These are phyloP conservation scores for Dactylis glomerata DNA, from an alignment of 176 grass and related monocot genomes.

Conservation along the genomic window DNA sequence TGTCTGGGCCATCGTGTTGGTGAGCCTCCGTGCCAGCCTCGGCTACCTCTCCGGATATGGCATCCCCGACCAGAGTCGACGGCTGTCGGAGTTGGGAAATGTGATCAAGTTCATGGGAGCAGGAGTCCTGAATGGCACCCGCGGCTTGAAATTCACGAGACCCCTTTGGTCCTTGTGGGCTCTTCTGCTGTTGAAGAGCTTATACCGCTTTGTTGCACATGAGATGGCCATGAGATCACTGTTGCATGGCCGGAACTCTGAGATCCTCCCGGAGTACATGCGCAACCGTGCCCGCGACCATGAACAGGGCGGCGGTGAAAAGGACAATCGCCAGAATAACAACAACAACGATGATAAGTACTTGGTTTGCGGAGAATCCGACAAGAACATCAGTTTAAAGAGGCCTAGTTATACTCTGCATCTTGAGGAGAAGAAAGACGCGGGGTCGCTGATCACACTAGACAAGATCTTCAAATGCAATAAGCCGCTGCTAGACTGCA, in stretches of 20 bases:
- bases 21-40: background rate
- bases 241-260: conserved; percentile 12
- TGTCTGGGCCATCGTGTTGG: background rate
- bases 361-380: background rate
- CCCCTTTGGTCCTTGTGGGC: background rate
- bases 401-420: background rate
- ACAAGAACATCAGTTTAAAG: background rate
- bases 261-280: conserved; percentile 4
- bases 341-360: background rate
- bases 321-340: background rate
- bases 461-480: background rate
- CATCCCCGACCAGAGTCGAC: background rate
- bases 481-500: background rate
- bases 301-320: background rate
- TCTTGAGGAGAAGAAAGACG: fast-evolving
- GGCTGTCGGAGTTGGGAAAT: background rate
- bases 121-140: background rate
- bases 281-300: background rate
- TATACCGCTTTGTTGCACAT: background rate
- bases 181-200: background rate
- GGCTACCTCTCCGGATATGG: conserved; percentile 10
- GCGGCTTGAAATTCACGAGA: background rate
- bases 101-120: background rate
- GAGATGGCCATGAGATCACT: background rate
- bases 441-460: background rate